Evolutionary conservation across 1,284 basidiomycete genomes (phyloP).

Genomic region (Ceratobasidium sp.): DNA sequence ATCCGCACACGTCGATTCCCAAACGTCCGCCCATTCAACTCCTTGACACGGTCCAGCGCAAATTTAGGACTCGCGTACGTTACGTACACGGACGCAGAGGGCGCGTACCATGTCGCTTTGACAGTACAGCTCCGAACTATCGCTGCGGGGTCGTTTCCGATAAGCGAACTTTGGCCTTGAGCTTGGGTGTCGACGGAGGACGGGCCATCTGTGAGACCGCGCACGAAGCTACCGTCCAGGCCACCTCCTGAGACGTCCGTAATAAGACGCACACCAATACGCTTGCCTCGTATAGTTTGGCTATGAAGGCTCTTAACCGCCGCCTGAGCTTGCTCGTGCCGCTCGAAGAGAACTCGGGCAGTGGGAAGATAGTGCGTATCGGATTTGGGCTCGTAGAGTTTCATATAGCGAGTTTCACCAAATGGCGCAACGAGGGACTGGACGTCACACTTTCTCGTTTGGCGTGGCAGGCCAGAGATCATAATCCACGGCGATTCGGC

Average conservation of each 20-base stretch:
- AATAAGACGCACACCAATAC: constrained; percentile 8
- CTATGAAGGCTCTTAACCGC: constrained; percentile 11
- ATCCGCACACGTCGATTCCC: constrained; percentile 18
- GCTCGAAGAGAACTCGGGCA: constrained; percentile 16
- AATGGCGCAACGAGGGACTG: constrained; percentile 5
- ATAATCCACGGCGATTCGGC: constrained; percentile 37
- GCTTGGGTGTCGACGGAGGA: neutral
- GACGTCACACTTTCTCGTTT: neutral
- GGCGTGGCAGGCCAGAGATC: constrained; percentile 15
- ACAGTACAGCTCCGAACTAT: constrained; percentile 28
- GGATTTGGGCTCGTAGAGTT: constrained; percentile 7
- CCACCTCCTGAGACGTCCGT: neutral
- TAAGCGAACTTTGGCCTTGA: constrained; percentile 2
- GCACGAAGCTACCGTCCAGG: neutral
- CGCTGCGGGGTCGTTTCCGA: constrained; percentile 10
- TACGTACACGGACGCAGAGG: constrained; percentile 17
- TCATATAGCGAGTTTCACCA: constrained; percentile 2
- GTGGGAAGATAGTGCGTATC: constrained; percentile 19
- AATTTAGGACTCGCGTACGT: constrained; percentile 4
- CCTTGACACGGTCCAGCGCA: constrained; percentile 16
- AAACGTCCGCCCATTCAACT: constrained; percentile 20
- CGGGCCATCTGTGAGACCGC: neutral
- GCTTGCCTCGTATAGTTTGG: neutral
- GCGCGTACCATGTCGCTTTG: constrained; percentile 41
- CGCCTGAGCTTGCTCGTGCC: constrained; percentile 16